Percentiles rank a stretch among this genome's conserved stretches.
phyloP scores from a whole-genome alignment of 106 monocot genomes.

The Hemerocallis citrina region DNA sequence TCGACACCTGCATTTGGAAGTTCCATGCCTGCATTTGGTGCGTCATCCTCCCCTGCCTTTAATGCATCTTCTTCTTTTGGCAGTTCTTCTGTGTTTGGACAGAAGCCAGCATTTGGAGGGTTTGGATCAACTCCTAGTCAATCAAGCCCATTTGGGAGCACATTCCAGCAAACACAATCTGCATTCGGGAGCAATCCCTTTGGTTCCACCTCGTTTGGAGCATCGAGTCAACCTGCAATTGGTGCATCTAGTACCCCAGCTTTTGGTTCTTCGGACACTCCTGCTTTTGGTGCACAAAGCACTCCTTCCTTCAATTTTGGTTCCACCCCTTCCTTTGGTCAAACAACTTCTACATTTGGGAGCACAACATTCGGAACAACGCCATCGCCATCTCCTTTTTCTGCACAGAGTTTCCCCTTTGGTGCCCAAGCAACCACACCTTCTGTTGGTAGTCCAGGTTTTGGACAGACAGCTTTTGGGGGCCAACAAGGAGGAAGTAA shows the following conservation, averaged over 20 bases:
- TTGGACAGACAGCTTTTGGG: conserved; percentile 56
- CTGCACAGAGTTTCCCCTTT: conserved; percentile 61
- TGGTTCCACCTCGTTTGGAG: conserved; percentile 71
- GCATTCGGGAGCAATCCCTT: conserved; percentile 65
- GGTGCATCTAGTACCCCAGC: conserved; percentile 48
- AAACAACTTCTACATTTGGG: conserved; percentile 44
- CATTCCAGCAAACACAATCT: conserved; percentile 81
- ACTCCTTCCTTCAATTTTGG: conserved; percentile 36
- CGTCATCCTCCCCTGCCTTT: conserved; percentile 61
- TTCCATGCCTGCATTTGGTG: conserved; percentile 61
- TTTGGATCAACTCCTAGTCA: conserved; percentile 76
- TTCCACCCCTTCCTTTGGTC: conserved; percentile 36
- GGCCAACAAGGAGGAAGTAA: conserved; percentile 65
- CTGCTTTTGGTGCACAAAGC: conserved; percentile 44
- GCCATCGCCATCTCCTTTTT: conserved; percentile 56
- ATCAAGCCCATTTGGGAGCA: conserved; percentile 65
- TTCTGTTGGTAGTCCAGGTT: conserved; percentile 59
- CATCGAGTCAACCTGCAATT: conserved; percentile 62
- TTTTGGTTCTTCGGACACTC: conserved; percentile 37
- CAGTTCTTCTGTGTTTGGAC: conserved; percentile 67
- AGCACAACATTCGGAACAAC: conserved; percentile 55
- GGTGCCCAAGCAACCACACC: conserved; percentile 63
- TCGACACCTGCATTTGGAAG: too few relatives aligned
- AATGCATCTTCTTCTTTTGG: conserved; percentile 56
- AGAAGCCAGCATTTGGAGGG: conserved; percentile 69